phyloP scores from a whole-genome alignment of 768 basidiomycete genomes.

The Kwoniella heveanensis region DNA sequence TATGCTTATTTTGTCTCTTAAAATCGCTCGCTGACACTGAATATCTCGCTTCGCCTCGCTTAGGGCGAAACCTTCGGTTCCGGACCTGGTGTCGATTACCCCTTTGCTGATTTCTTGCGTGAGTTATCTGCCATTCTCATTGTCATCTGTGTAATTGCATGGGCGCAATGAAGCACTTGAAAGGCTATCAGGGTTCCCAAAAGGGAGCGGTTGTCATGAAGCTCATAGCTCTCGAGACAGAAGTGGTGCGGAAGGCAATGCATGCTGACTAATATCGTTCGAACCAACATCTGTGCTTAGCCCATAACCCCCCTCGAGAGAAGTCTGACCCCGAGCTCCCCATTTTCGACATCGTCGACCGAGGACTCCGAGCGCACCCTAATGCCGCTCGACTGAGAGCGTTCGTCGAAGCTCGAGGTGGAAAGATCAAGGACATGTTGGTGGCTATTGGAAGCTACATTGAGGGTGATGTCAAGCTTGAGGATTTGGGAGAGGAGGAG shows the following conservation, averaged over 20 bases:
- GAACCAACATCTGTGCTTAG: conserved; percentile 21
- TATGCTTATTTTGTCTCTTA: conserved; percentile 12
- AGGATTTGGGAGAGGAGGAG: conserved; percentile 48
- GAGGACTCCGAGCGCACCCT: conserved; percentile 48
- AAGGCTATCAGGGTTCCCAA: no score
- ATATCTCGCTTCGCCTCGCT: not conserved
- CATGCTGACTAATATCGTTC: no score
- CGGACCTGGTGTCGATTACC: conserved; percentile 42
- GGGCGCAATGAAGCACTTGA: no score
- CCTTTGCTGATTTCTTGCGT: conserved; percentile 46
- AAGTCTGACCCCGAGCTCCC: conserved; percentile 42
- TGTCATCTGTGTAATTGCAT: no score
- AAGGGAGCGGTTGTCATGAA: no score
- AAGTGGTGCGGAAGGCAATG: no score
- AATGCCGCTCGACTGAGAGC: conserved; percentile 41
- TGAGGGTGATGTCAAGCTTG: conserved; percentile 49
- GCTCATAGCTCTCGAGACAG: no score
- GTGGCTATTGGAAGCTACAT: conserved; percentile 49
- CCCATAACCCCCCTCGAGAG: conserved; percentile 42
- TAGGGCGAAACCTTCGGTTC: conserved; percentile 47
- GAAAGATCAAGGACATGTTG: conserved; percentile 42
- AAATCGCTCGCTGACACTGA: not conserved
- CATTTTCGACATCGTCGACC: conserved; percentile 42
- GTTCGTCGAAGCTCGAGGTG: conserved; percentile 47
- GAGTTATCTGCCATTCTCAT: no score